phyloP scores from a whole-genome alignment of 768 basidiomycete species.

The Chlorophyllum brunneum region DNA sequence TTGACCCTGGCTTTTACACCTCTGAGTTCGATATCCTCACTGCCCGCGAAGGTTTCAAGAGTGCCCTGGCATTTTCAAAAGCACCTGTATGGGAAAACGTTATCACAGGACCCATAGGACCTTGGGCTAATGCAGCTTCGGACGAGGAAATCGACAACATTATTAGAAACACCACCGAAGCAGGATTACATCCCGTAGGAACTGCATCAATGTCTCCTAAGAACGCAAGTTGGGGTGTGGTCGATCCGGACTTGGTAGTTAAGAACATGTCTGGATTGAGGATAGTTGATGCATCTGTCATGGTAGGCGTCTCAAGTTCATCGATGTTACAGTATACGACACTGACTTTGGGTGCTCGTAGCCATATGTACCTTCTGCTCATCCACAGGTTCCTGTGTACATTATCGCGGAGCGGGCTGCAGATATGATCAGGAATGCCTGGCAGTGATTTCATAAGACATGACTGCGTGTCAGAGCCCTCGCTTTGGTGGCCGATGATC shows the following conservation, averaged over 20 bases:
- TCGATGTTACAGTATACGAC: not conserved
- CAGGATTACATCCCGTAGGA: slow-evolving; percentile 27
- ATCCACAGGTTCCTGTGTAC: slow-evolving; percentile 4
- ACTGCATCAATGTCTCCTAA: slow-evolving; percentile 29
- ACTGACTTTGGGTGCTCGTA: not conserved
- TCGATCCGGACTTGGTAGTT: slow-evolving; percentile 32
- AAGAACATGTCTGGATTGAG: slow-evolving; percentile 31
- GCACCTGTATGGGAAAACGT: slow-evolving; percentile 8
- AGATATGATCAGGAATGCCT: slow-evolving; percentile 4
- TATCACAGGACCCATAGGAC: slow-evolving; percentile 1
- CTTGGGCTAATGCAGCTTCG: slow-evolving; percentile 5
- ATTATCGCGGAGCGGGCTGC: slow-evolving; percentile 13
- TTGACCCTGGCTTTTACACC: slow-evolving; percentile 7
- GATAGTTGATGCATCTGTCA: slow-evolving; percentile 34
- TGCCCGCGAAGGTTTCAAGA: slow-evolving; percentile 8
- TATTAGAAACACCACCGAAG: slow-evolving; percentile 16
- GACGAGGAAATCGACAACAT: slow-evolving; percentile 11
- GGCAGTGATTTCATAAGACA: too few species aligned
- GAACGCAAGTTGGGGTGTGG: slow-evolving; percentile 27
- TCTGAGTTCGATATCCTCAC: slow-evolving; percentile 9
- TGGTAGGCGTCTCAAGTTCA: slow-evolving; percentile 20
- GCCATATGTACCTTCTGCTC: slow-evolving; percentile 1
- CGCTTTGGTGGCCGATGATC: too few species aligned
- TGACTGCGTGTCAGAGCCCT: too few species aligned
- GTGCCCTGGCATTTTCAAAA: slow-evolving; percentile 7